phyloP scores from a whole-genome alignment of 352 stramenopile species.

The Phytopythium litorale region DNA sequence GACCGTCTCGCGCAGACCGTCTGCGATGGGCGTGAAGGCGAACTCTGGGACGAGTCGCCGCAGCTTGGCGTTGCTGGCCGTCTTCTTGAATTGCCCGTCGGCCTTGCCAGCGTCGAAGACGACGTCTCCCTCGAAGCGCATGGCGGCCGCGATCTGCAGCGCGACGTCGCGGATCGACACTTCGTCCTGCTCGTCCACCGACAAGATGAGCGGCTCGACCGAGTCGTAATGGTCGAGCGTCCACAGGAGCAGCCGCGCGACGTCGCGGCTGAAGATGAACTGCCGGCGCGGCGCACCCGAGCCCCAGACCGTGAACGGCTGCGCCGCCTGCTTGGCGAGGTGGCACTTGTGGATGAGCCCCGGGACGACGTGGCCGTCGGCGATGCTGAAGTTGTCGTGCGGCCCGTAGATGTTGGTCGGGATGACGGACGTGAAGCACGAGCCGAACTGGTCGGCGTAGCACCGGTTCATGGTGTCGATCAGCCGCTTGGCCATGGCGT shows the following conservation, averaged over 20 bases:
- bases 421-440: slow-evolving; percentile 98
- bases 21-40: slow-evolving; percentile 92
- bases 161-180: slow-evolving; percentile 95
- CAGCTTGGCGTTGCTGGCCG: slow-evolving; percentile 96
- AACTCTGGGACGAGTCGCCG: slow-evolving; percentile 85
- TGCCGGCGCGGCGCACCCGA: slow-evolving; percentile 94
- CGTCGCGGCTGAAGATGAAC: slow-evolving; percentile 97
- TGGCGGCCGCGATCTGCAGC: slow-evolving; percentile 59
- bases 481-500: slow-evolving; percentile 98
- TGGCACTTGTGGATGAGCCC: slow-evolving; percentile 99
- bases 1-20: slow-evolving; percentile 65
- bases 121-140: slow-evolving; percentile 82
- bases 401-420: slow-evolving; percentile 99
- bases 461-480: slow-evolving; percentile 98
- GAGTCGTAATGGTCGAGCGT: slow-evolving; percentile 69
- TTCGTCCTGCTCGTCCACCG: slow-evolving; percentile 92
- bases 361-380: slow-evolving; percentile 97
- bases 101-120: slow-evolving; percentile 92
- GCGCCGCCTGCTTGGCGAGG: slow-evolving; percentile 89
- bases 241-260: slow-evolving; percentile 93
- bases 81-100: slow-evolving; percentile 99
- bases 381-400: slow-evolving; percentile 97
- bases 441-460: slow-evolving; percentile 96
- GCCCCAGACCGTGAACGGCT: slow-evolving; percentile 94
- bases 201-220: slow-evolving; percentile 95